These are phyloP conservation scores for Trichoderma guizhouense DNA, from an alignment of 2,329 filamentous ascomycete species.

Conservation along the genomic window DNA sequence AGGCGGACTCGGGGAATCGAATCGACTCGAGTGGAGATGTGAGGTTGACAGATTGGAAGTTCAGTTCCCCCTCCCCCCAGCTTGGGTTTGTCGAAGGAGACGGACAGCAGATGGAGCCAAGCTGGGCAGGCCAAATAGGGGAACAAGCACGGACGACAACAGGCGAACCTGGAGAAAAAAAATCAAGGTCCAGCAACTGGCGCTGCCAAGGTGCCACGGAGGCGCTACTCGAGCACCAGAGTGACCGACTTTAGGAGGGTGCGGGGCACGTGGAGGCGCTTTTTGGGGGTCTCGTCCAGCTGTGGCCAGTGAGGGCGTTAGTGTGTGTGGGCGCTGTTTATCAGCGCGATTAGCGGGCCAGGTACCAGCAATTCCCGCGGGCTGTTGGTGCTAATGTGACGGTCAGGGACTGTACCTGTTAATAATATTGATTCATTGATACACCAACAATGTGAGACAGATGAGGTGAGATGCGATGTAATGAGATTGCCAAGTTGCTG, in stretches of 20 bases:
- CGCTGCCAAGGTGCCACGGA: background rate
- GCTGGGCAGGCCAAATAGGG: background rate
- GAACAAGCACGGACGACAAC: conserved; percentile 1
- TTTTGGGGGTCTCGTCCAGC: background rate
- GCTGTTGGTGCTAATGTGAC: background rate
- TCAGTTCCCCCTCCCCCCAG: background rate
- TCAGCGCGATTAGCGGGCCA: conserved; percentile 8
- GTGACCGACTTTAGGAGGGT: background rate
- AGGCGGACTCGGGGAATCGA: background rate
- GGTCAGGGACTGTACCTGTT: no score
- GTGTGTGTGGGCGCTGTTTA: background rate
- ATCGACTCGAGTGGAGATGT: background rate
- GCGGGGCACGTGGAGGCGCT: conserved; percentile 17
- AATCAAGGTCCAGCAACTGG: background rate
- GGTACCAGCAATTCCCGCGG: conserved; percentile 4
- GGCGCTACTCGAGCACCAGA: background rate
- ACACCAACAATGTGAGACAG: background rate
- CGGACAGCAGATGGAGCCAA: background rate
- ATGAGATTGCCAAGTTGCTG: background rate
- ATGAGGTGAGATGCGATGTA: background rate
- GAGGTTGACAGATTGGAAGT: background rate
- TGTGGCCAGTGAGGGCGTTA: background rate
- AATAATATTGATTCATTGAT: background rate
- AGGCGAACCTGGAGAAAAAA: background rate
- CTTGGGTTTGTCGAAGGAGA: background rate